phyloP scores from a whole-genome alignment of 148 eudicot species.

The Amaranthus hypochondriacus region DNA sequence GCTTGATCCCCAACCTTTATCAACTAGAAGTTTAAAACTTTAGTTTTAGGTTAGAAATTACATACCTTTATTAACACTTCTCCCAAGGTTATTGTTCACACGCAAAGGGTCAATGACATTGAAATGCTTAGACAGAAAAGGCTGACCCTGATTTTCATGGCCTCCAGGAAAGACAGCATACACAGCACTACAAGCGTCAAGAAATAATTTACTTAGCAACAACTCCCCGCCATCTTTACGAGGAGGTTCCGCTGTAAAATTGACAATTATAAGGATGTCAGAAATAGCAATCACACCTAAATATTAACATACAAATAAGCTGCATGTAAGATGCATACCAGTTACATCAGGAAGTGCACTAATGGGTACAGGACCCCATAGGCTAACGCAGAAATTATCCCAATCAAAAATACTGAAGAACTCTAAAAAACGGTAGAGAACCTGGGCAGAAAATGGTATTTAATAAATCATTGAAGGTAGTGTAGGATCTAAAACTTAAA shows the following conservation, averaged over 20 bases:
- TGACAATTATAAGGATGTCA: conserved; percentile 10
- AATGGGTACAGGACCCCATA: conserved; percentile 90
- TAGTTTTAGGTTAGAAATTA: background rate
- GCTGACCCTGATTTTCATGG: conserved; percentile 77
- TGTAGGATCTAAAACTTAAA: background rate
- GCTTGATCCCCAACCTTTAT: background rate
- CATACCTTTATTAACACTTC: conserved; percentile 95
- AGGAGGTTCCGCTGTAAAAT: conserved; percentile 75
- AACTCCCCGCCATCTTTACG: conserved; percentile 69
- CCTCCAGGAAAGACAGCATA: conserved; percentile 73
- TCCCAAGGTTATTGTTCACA: conserved; percentile 82
- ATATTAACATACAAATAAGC: conserved; percentile 2
- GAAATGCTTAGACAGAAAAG: conserved; percentile 73
- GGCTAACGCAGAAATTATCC: conserved; percentile 87
- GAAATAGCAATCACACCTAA: conserved; percentile 3
- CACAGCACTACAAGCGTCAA: conserved; percentile 66
- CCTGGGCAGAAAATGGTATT: conserved; percentile 37
- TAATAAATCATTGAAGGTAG: background rate
- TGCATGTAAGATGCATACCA: conserved; percentile 32
- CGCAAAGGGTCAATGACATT: conserved; percentile 94
- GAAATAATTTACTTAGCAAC: conserved; percentile 65
- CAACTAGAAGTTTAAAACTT: background rate
- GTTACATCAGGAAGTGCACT: conserved; percentile 73
- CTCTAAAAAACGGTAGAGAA: conserved; percentile 87
- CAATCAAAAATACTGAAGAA: conserved; percentile 95